A percentile compares a stretch with the other conserved stretches of the same genome.
phyloP scores from a whole-genome alignment of 495 filamentous ascomycete genomes.

The Trichoderma erinaceum region DNA sequence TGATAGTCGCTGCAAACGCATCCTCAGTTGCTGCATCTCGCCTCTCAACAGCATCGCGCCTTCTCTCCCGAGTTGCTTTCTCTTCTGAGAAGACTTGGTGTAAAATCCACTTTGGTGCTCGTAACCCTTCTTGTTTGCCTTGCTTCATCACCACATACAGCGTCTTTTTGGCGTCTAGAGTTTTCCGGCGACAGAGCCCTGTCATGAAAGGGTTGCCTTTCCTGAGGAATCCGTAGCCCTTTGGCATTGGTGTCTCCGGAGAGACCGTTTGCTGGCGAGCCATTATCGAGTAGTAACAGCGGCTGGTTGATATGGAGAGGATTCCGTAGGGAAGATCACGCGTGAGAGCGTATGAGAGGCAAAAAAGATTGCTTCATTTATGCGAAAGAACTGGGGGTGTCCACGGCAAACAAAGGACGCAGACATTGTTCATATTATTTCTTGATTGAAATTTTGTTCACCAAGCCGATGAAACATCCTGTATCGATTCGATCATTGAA shows the following conservation, averaged over 20 bases:
- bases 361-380: background rate
- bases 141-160: conserved; percentile 29
- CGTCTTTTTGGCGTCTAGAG: conserved; percentile 23
- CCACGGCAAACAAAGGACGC: background rate
- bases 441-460: background rate
- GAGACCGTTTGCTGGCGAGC: background rate
- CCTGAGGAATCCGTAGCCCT: conserved; percentile 31
- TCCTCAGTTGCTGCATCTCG: conserved; percentile 26
- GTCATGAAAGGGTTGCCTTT: conserved; percentile 37
- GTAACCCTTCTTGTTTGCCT: conserved; percentile 29
- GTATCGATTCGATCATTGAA: background rate
- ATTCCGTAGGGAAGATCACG: background rate
- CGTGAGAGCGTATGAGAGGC: background rate
- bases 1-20: conserved; percentile 24
- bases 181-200: conserved; percentile 31
- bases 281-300: background rate
- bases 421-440: background rate
- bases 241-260: conserved; percentile 23
- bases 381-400: background rate
- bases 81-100: conserved; percentile 23
- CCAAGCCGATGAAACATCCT: background rate
- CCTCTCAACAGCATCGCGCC: conserved; percentile 24
- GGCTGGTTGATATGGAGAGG: background rate
- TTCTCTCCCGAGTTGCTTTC: conserved; percentile 24
- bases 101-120: conserved; percentile 31